Percentiles rank a stretch among this genome's conserved stretches.
phyloP scores from a whole-genome alignment of 106 monocot species.

The Chionographis japonica region DNA sequence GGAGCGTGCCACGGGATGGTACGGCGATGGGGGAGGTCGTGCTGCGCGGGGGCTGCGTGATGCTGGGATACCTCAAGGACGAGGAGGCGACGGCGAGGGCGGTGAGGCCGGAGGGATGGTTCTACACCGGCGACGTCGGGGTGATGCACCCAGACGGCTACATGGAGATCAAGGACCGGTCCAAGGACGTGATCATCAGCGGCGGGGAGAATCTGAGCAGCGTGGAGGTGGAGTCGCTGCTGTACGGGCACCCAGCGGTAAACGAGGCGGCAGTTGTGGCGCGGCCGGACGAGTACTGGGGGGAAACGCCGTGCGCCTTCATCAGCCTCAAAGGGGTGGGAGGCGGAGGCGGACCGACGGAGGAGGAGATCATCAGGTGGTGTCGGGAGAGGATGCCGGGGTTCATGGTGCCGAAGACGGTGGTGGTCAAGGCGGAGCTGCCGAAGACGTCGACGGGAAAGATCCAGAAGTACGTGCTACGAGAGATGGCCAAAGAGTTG shows the following conservation, averaged over 20 bases:
- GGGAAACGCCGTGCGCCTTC: conserved; percentile 73
- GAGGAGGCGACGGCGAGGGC: conserved; percentile 35
- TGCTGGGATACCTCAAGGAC: conserved; percentile 72
- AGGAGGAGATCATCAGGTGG: conserved; percentile 44
- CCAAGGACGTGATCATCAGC: conserved; percentile 84
- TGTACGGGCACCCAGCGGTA: conserved; percentile 68
- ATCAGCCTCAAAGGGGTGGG: conserved; percentile 39
- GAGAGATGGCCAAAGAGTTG: conserved; percentile 48
- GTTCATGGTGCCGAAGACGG: conserved; percentile 86
- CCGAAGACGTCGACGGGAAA: conserved; percentile 84
- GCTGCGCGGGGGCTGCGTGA: conserved; percentile 59
- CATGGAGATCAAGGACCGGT: conserved; percentile 51
- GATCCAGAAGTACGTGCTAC: conserved; percentile 65
- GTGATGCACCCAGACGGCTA: conserved; percentile 68
- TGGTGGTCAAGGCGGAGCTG: conserved; percentile 57
- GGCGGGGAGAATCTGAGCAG: conserved; percentile 80
- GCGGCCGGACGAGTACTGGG: conserved; percentile 70
- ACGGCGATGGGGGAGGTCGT: conserved; percentile 52
- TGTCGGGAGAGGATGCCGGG: conserved; percentile 53
- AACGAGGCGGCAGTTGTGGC: conserved; percentile 88
- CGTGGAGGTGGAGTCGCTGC: conserved; percentile 52
- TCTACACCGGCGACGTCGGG: conserved; percentile 82
- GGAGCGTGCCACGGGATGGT: conserved; percentile 48
- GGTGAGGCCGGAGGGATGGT: conserved; percentile 46
- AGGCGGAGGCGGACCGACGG: background rate